A percentile compares a stretch with the other conserved stretches of the same genome.
phyloP scores from a whole-genome alignment of 2,329 filamentous ascomycete genomes.

The Fusarium sublunatum region DNA sequence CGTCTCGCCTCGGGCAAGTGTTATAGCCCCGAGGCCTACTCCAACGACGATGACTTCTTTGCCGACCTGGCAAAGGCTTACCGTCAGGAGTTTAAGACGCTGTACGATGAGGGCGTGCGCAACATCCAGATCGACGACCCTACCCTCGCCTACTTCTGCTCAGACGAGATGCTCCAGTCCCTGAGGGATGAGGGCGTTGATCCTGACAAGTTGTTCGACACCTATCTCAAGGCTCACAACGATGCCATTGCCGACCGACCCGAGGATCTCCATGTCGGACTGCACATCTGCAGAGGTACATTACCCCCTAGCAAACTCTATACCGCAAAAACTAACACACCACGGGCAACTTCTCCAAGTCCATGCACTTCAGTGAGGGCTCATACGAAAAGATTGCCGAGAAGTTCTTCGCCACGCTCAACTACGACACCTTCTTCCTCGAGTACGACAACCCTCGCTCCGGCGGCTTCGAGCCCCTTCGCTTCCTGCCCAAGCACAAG shows the following conservation, averaged over 20 bases:
- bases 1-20: conserved; percentile 62
- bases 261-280: conserved; percentile 74
- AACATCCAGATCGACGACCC: conserved; percentile 72
- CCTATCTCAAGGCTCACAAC: conserved; percentile 80
- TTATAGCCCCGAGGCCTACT: conserved; percentile 64
- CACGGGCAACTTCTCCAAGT: conserved; percentile 69
- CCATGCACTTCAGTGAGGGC: conserved; percentile 72
- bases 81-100: conserved; percentile 63
- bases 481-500: conserved; percentile 68
- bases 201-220: conserved; percentile 73
- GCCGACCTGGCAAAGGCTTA: conserved; percentile 67
- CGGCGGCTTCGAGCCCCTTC: conserved; percentile 71
- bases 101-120: conserved; percentile 66
- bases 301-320: rapidly evolving
- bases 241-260: conserved; percentile 72
- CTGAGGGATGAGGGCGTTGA: conserved; percentile 68
- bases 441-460: conserved; percentile 69
- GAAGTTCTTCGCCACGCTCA: conserved; percentile 68
- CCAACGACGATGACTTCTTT: conserved; percentile 66
- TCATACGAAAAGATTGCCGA: conserved; percentile 71
- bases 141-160: conserved; percentile 75
- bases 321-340: not conserved
- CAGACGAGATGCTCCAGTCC: conserved; percentile 71
- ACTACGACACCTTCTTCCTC: conserved; percentile 72
- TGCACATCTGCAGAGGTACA: conserved; percentile 67